Evolutionary conservation across 441 rosid genomes (phyloP), one percentile per base, ranked within the genome.

Genomic region (Brassica hybrid): DNA sequence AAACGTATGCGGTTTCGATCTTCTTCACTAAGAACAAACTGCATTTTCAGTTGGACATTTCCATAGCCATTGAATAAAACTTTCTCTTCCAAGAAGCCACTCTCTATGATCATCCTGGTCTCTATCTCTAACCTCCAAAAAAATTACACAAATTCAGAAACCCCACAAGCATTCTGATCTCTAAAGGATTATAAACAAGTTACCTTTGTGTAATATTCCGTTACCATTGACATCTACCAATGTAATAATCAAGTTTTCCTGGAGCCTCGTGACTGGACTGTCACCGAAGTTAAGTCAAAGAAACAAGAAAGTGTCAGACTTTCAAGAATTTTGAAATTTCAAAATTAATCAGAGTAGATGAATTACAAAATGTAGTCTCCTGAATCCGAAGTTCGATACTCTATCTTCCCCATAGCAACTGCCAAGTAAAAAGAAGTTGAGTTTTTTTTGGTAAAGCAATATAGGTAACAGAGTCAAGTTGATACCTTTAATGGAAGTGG

Each of bases 361-460:
- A 74, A 73, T 83, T 91, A 93, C 99, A 95, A 93, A 76, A 86
- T 89, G 83, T 93, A 86, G 66, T 95, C 99, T 45, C 90, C 97
- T 65, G 84, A 85, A 68, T 84, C 89, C 65, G 72, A 75, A 36
- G 88, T 85, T 77, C 69, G 86, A 78, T 88, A 85, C 85, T 90
- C 93, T 72, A 71, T 85, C 75, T 84, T 91, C 67, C 98, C 98
- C 91, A 91, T 81, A 76, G 94, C 84, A 79, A 93, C 99, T 95
- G 92, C 66, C 10, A 58, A 11, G 7, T 10, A 27, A 77, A 38
- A 36, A 7, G 30, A 30, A 36, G 48, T 11, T 41, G 48, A 54
- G 25, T n/a, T n/a, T n/a, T 11, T 1, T 82, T 16, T 16, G 59
- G 19, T 16, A 16, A 67, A 34, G 65, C 73, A 23, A 62, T 48